Base-by-base conservation (phyloP, 495 filamentous ascomycete genomes). In the Neurospora terricola region DNA sequence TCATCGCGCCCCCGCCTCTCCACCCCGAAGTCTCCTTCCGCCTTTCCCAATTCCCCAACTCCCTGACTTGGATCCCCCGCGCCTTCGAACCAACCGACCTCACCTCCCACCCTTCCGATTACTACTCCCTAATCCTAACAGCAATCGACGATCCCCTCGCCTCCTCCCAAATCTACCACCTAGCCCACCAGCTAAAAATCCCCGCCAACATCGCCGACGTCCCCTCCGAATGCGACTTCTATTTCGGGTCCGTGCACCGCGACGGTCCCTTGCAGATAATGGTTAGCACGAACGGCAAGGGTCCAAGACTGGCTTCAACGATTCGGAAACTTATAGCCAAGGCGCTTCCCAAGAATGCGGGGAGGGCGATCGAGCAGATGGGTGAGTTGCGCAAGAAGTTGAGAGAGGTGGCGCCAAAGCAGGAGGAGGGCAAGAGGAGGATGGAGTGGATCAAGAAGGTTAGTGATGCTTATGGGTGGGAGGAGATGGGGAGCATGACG, bases 231-330 rank as follows among this genome's bases (percentile, higher is more conserved):
- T 99, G 96, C 80, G 96, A 99, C 78, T 99, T 99, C 79, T 99
- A 98, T 82, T 99, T 99, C 81, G 96, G 96, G 68, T 94, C 91
- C 81, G 89, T 98, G 38, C 92, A 99, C 84, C 89, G 96, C 30
- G 96, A 98, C 81, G 96, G 96, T 0, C 96, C 96, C 11, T 81
- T 99, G 74, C 96, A 99, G 85, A 89, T 99, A 74, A 99, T 99
- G 96, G 94, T 99, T 69, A 94, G 91, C 80, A 99, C 96, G 12
- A 98, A 98, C 80, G 96, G 96, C 9, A 98, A 98, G 79, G 96
- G 96, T 0, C 96, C 96, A 2, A 91, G 95, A 82, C 80, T 98
- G 72, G 96, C 96, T 14, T 95, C 91, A 74, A 90, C 95, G 71
- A 90, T 99, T 43, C 83, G 96, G 69, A 88, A 91, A 81, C 88